phyloP scores from a whole-genome alignment of 164 flowering plant genomes.

The Vitis cinerea region DNA sequence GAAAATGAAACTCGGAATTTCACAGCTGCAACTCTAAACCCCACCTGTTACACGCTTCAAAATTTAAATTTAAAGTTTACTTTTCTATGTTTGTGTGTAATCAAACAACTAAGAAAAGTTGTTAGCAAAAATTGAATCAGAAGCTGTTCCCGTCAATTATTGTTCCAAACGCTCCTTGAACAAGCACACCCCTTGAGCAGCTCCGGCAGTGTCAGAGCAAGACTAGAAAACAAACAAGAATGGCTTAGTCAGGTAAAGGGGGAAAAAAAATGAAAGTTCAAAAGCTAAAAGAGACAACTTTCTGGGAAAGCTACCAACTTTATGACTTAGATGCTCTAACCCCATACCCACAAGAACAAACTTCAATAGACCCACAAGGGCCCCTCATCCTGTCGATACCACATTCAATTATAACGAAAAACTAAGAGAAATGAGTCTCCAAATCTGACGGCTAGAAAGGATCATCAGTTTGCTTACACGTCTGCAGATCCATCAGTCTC shows the following conservation, averaged over 20 bases:
- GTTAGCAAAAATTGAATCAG: too few relatives aligned
- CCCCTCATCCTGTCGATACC: background rate
- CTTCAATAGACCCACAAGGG: slow-evolving; percentile 12
- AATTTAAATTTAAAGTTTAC: too few relatives aligned
- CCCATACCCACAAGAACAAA: slow-evolving; percentile 12
- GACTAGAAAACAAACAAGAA: slow-evolving; percentile 5
- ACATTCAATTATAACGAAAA: background rate
- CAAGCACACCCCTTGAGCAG: too few relatives aligned
- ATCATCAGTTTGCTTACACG: too few relatives aligned
- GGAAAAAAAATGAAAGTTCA: background rate
- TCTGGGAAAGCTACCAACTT: slow-evolving; percentile 12
- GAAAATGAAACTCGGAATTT: too few relatives aligned
- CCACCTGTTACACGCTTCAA: too few relatives aligned
- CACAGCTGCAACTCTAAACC: too few relatives aligned
- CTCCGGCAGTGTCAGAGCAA: background rate
- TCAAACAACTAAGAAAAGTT: too few relatives aligned
- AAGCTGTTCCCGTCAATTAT: too few relatives aligned
- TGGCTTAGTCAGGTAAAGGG: slow-evolving; percentile 4
- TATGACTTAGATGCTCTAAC: slow-evolving; percentile 15
- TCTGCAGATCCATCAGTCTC: too few relatives aligned
- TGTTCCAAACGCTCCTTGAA: too few relatives aligned
- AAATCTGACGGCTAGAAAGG: background rate
- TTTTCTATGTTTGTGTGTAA: too few relatives aligned
- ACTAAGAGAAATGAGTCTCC: background rate
- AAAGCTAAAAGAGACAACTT: slow-evolving; percentile 13